Base-by-base conservation (phyloP, 2,329 filamentous ascomycete genomes). In the Phyllosticta citribraziliensis region DNA sequence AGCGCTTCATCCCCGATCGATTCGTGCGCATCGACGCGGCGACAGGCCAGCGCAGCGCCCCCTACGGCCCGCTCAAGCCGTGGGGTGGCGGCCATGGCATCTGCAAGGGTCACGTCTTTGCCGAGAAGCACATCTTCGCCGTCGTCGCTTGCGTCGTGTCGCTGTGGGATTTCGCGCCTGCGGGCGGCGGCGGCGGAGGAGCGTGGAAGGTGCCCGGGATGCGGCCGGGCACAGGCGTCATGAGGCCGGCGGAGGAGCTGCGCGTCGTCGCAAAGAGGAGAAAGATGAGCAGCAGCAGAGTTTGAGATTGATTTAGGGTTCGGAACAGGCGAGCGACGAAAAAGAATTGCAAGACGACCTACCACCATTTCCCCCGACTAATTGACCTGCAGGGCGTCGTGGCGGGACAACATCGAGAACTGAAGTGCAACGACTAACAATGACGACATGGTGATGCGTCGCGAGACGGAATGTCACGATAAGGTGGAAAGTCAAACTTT, bases 121-220 rank as follows among this genome's bases (percentile, higher is more conserved):
- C 79, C 2, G 77, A 83, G 66, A 74, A 77, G 55, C 76, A 80
- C 66, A 75, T 78, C 19, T 65, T 85, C 52, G 70, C 78, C 24
- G 78, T 82, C 53, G 75, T 77, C 1, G 81, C 82, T 17, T 76
- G 78, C 1, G 76, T 85, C 22, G 67, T 85, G 20, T 73, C 76
- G 5, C 75, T 82, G 66, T 86, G 82, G 82, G 79, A 85, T 52
- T 78, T 85, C 62, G 72, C 80, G 60, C 75, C 80, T 0, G 74
- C 61, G 11, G 47, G 22, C n/a, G 61, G 75, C 80, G 0, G 74
- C 52, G 47, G n/a, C 25, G 25, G 59, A 8, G 61, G 58, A 14
- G 27, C 22, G 35, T 64, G 63, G 63, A 55, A 60, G 30, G 53
- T 64, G 25, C 63, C 63, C 17, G 56, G 30, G 6, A 61, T 57